Evolutionary conservation across 257 asterid genomes (phyloP).

Genomic region (Scutellaria baicalensis): DNA sequence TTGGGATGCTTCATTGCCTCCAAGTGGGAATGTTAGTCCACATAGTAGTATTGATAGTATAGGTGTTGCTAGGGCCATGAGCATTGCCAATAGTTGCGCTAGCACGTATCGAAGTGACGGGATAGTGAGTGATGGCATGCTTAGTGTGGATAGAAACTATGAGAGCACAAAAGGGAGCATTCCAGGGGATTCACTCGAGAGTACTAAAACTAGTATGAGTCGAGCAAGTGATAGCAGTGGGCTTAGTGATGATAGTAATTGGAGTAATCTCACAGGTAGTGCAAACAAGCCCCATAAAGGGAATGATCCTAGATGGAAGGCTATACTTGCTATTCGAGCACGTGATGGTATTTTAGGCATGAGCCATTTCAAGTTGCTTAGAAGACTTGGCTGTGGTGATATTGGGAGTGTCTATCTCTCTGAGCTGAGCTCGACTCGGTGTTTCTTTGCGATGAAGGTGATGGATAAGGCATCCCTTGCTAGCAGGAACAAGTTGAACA

Average conservation of each 20-base stretch:
- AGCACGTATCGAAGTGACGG: conserved; percentile 47
- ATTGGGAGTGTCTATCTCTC: conserved; percentile 79
- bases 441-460: conserved; percentile 76
- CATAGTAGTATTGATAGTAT: conserved; percentile 47
- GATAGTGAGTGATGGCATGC: conserved; percentile 47
- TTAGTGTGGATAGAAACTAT: conserved; percentile 41
- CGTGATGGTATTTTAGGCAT: conserved; percentile 59
- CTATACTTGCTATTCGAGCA: conserved; percentile 52
- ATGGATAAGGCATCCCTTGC: conserved; percentile 84
- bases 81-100: conserved; percentile 40
- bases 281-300: conserved; percentile 75
- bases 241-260: conserved; percentile 60
- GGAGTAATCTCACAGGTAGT: conserved; percentile 55
- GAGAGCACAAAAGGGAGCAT: conserved; percentile 42
- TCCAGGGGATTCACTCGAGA: conserved; percentile 46
- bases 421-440: conserved; percentile 55
- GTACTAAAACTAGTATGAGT: conserved; percentile 53
- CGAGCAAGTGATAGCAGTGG: conserved; percentile 59
- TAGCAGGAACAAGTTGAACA: conserved; percentile 66
- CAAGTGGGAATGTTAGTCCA: conserved; percentile 57
- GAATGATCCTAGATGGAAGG: conserved; percentile 73
- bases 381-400: conserved; percentile 79
- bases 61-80: conserved; percentile 42
- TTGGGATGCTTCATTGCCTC: conserved; percentile 58
- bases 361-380: conserved; percentile 66